These are phyloP conservation scores for Vitis riparia DNA, from an alignment of 164 flowering plant genomes.

Conservation along the genomic window DNA sequence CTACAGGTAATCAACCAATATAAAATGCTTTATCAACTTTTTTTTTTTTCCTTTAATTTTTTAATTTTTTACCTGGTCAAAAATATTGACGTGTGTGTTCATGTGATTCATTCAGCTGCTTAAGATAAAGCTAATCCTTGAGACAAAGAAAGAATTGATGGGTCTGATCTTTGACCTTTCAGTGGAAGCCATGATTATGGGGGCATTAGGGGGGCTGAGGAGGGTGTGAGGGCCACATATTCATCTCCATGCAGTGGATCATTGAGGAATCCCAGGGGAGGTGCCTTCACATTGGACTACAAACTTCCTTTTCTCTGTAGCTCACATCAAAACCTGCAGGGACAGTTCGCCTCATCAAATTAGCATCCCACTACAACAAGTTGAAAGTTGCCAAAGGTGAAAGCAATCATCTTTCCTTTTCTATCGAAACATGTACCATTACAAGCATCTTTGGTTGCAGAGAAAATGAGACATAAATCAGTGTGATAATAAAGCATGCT, in stretches of 20 bases:
- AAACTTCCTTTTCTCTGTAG: not conserved
- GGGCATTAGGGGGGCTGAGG: constrained; percentile 10
- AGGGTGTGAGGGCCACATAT: constrained; percentile 21
- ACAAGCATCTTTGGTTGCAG: not conserved
- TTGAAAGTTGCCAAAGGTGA: not conserved
- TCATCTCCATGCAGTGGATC: constrained; percentile 6
- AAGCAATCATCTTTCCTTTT: not conserved
- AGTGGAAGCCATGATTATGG: constrained; percentile 21
- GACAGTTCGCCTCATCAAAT: too few relatives aligned
- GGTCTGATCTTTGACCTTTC: constrained; percentile 5
- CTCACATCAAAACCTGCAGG: not conserved
- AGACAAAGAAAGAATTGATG: constrained; percentile 11
- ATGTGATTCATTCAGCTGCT: constrained; percentile 1
- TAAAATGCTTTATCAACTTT: too few relatives aligned
- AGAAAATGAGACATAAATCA: not conserved
- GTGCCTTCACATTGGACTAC: constrained; percentile 15
- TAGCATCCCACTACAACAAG: not conserved
- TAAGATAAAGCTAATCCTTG: constrained; percentile 7
- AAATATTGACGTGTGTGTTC: too few relatives aligned
- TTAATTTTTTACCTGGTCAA: too few relatives aligned
- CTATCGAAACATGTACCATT: not conserved
- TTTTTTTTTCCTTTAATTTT: too few relatives aligned
- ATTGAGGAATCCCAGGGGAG: constrained; percentile 20
- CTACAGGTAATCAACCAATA: too few relatives aligned
- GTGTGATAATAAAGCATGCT: not conserved